These are phyloP conservation scores for Pilobolus umbonatus DNA, from an alignment of 192 early-diverging fungal genomes.

Conservation along the genomic window DNA sequence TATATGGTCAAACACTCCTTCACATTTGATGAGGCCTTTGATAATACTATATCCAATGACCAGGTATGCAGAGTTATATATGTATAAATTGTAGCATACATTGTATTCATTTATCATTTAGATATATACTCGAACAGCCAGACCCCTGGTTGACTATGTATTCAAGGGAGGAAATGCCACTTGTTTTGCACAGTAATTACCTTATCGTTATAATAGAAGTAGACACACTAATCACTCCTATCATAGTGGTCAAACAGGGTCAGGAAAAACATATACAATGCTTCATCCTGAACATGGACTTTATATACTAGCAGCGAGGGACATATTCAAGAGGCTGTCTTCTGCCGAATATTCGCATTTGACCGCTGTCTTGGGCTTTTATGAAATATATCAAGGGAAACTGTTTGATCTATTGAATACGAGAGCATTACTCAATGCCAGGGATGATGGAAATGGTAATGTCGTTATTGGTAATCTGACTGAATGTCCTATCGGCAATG, in stretches of 20 bases:
- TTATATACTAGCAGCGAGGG: slow-evolving; percentile 87
- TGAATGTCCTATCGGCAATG: slow-evolving; percentile 79
- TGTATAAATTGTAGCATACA: background rate
- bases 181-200: slow-evolving; percentile 93
- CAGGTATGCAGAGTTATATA: no score
- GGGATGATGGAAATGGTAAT: slow-evolving; percentile 93
- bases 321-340: slow-evolving; percentile 77
- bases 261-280: slow-evolving; percentile 98
- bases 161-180: slow-evolving; percentile 97
- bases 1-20: slow-evolving; percentile 93
- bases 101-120: slow-evolving; percentile 25
- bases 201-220: background rate
- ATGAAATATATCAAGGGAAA: slow-evolving; percentile 97
- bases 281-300: slow-evolving; percentile 82
- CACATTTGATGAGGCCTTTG: slow-evolving; percentile 96
- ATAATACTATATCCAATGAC: slow-evolving; percentile 72
- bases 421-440: slow-evolving; percentile 81
- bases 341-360: slow-evolving; percentile 68
- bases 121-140: slow-evolving; percentile 86
- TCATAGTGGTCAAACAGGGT: slow-evolving; percentile 70
- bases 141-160: slow-evolving; percentile 90
- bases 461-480: slow-evolving; percentile 83
- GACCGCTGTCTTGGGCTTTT: slow-evolving; percentile 81
- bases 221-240: background rate
- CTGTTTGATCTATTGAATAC: slow-evolving; percentile 90